phyloP scores from a whole-genome alignment of 441 rosid genomes.

The Pelargonium fulgidum region DNA sequence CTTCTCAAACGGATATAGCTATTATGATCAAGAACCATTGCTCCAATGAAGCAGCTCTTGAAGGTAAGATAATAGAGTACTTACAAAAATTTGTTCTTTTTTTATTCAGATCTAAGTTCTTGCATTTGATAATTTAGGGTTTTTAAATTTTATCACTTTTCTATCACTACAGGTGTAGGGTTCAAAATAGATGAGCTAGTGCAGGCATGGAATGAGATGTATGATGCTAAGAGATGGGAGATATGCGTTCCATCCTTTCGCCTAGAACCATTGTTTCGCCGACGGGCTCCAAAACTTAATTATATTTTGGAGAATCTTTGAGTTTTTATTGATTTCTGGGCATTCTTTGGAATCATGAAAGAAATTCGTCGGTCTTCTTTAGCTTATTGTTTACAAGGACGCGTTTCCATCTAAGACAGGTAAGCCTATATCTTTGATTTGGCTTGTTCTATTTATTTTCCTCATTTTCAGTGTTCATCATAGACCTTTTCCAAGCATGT shows the following conservation, averaged over 20 bases:
- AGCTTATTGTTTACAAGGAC: not conserved
- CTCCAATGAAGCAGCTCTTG: constrained; percentile 62
- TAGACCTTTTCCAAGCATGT: not conserved
- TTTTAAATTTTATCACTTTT: not conserved
- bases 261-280: constrained; percentile 44
- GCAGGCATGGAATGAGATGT: constrained; percentile 52
- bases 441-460: not conserved
- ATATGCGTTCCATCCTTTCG: constrained; percentile 41
- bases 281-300: constrained; percentile 32
- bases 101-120: constrained; percentile 30
- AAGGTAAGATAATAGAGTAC: constrained; percentile 43
- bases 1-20: constrained; percentile 81
- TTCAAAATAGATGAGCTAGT: constrained; percentile 43
- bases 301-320: constrained; percentile 2
- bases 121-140: constrained; percentile 16
- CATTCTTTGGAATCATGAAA: not conserved
- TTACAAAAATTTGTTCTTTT: not conserved
- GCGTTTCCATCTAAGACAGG: not conserved
- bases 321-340: not conserved
- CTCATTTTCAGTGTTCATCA: not conserved
- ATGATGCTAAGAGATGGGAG: constrained; percentile 46
- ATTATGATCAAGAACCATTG: constrained; percentile 93
- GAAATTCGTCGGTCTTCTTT: not conserved
- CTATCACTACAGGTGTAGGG: not conserved
- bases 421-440: not conserved